A percentile compares a stretch with the other conserved stretches of the same genome.
Evolutionary conservation across 2,329 filamentous ascomycete genomes (phyloP).

Genomic region (Penicillium paneum): DNA sequence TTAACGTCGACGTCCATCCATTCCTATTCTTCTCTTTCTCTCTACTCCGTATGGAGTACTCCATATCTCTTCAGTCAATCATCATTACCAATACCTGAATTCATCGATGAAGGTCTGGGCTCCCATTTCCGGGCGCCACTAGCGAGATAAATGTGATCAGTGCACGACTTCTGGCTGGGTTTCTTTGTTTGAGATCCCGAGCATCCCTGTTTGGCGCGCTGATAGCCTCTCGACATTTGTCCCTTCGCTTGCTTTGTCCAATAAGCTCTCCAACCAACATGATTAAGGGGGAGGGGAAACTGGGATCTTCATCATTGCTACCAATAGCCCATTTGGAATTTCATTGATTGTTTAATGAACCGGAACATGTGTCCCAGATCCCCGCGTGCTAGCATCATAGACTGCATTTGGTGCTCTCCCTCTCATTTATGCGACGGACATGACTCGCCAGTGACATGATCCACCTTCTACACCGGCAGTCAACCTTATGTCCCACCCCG

Average conservation of each 20-base stretch:
- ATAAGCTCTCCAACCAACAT: neutral
- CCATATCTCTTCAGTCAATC: neutral
- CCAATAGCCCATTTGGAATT: neutral
- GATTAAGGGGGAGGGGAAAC: neutral
- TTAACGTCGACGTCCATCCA: neutral
- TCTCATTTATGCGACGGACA: neutral
- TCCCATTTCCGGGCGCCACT: neutral
- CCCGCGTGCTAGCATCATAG: neutral
- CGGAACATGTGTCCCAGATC: neutral
- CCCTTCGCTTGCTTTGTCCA: neutral
- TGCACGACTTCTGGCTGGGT: neutral
- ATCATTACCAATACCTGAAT: neutral
- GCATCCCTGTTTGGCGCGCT: constrained; percentile 1
- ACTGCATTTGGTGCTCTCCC: neutral
- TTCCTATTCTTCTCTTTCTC: neutral
- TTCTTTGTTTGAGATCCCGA: constrained; percentile 11
- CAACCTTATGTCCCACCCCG: constrained; percentile 1
- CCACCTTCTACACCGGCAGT: neutral
- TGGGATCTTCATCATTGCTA: neutral
- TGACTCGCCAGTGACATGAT: neutral
- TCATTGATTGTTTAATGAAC: neutral
- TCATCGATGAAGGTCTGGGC: neutral
- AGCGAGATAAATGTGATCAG: neutral
- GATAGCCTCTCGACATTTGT: neutral
- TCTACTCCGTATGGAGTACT: neutral